phyloP scores from a whole-genome alignment of 2,329 filamentous ascomycete genomes.

The Ophiocordyceps australis region DNA sequence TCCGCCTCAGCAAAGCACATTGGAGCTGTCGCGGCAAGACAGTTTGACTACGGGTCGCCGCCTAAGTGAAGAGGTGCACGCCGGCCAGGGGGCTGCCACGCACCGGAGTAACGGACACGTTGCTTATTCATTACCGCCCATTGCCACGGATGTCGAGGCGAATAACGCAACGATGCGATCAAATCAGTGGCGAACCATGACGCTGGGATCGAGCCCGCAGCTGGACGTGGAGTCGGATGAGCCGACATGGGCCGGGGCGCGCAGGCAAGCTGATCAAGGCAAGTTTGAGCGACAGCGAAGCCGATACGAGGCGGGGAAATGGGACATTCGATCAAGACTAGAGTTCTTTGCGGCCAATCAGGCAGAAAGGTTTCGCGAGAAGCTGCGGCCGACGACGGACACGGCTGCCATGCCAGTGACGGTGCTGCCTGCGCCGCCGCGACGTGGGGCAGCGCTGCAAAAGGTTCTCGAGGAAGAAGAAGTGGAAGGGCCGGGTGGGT shows the following conservation, averaged over 20 bases:
- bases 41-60: no score
- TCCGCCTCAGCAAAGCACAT: constrained; percentile 8
- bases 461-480: constrained; percentile 37
- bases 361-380: constrained; percentile 40
- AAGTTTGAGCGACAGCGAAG: constrained; percentile 1
- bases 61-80: no score
- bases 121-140: no score
- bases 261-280: background rate
- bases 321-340: constrained; percentile 37
- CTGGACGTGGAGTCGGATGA: background rate
- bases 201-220: background rate
- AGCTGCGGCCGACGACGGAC: constrained; percentile 31
- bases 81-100: no score
- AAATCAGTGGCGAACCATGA: constrained; percentile 8
- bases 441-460: constrained; percentile 37
- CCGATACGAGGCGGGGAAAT: constrained; percentile 15
- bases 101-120: no score
- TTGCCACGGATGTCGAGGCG: constrained; percentile 11
- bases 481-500: constrained; percentile 2
- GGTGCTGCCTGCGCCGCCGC: constrained; percentile 42
- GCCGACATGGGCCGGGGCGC: constrained; percentile 1
- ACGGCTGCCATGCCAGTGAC: constrained; percentile 37
- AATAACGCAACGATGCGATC: constrained; percentile 5
- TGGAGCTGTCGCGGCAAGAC: constrained; percentile 16
- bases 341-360: constrained; percentile 44